Base-by-base conservation (phyloP, 2,329 filamentous ascomycete genomes). In the Penicillium fuscoglaucum region DNA sequence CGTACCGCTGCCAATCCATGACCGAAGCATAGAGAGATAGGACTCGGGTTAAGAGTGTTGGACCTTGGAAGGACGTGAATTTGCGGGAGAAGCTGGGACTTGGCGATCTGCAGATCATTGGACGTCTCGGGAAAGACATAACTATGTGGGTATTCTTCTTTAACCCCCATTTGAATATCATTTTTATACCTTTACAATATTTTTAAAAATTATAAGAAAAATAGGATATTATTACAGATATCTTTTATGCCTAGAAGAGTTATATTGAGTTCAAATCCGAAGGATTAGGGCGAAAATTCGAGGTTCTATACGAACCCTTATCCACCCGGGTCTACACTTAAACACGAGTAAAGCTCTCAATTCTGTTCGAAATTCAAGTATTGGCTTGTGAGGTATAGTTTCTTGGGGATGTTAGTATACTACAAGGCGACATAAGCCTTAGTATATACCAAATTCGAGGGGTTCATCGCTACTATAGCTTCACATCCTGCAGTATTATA, bases 21-120 rank as follows among this genome's bases (percentile, higher is more conserved):
- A 57, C 60, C 68, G 74, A 57, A 75, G 72, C 74, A 75, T 75
- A 61, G 61, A 65, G 67, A 58, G 61, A 59, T 49, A 39, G 37
- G 26, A 37, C 35, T 53, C 52, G 24, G 7, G 40, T 24, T 48
- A 17, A 13, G 29, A 47, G 31, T n/a, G 19, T 26, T 51, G 51
- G 54, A 59, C 39, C 29, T 47, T 28, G 53, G 44, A 54, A 47
- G 46, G 46, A 44, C 19, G 44, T 50, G 46, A 55, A 52, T 19
- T 40, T 33, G 51, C 28, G 24, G 50, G 52, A 55, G 39, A 35
- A 48, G 46, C 45, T 50, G 31, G 35, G 43, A 52, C 55, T 57
- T 57, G 59, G 57, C 61, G 56, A 61, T 59, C 61, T 60, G 57
- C 57, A 52, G 55, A 61, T 62, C 61, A 47, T 19, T 49, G 28